Evolutionary conservation across 2,329 filamentous ascomycete genomes (phyloP), one percentile per base, ranked within the genome.

Genomic region (Colletotrichum liriopes): DNA sequence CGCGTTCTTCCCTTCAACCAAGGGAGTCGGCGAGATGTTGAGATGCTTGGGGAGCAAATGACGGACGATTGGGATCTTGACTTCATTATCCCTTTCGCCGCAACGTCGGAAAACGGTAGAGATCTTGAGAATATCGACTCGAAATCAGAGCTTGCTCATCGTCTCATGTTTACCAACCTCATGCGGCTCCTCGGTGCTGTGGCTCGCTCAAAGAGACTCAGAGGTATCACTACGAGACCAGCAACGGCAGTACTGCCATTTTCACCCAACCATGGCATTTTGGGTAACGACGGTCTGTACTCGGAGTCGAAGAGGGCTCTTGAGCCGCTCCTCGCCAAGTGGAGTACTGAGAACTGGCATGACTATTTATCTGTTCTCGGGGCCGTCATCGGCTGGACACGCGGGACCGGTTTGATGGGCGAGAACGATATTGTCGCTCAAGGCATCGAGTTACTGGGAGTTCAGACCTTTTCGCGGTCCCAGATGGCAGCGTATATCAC

Each of bases 401-500:
- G 96, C 85, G 96, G 95, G 75, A 99, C 96, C 74, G 96, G 96
- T 80, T 91, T 99, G 77, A 98, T 98, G 96, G 94, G 93, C 75
- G 95, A 93, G 79, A 98, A 98, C 88, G 98, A 99, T 83, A 92
- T 98, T 77, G 95, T 98, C 75, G 96, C 96, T 37, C 95, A 98
- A 82, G 96, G 96, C 68, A 94, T 99, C 68, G 96, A 99, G 86
- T 93, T 93, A 77, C 95, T 96, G 76, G 96, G 96, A 78, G 96
- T 98, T 23, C 94, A 96, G 77, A 99, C 96, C 2, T 99, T 99
- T 88, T 98, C 96, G 16, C 96, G 98, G 84, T 94, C 98, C 81
- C 96, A 99, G 83, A 99, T 99, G 96, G 96, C 96, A 23, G 98
- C 98, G 88, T 98, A 98, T 84, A 85, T 99, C 76, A 90, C 98